phyloP scores from a whole-genome alignment of 2,329 filamentous ascomycete species.

The Colletotrichum navitas region DNA sequence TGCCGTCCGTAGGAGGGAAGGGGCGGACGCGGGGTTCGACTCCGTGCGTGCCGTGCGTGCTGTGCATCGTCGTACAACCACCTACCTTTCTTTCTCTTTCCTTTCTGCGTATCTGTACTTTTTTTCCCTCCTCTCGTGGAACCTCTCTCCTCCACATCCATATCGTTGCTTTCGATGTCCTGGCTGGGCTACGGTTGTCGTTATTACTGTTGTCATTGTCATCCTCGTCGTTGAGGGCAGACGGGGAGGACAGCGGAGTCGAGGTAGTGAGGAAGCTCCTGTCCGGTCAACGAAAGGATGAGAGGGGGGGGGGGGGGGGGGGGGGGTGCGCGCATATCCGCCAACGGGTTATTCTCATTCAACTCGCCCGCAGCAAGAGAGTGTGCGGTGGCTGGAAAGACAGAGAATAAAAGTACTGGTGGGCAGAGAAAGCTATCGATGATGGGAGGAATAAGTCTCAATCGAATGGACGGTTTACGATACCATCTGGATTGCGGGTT shows the following conservation, averaged over 20 bases:
- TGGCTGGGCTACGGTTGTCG: neutral
- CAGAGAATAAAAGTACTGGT: neutral
- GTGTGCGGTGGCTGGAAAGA: neutral
- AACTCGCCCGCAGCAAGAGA: neutral
- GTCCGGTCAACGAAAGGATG: no score
- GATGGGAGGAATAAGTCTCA: neutral
- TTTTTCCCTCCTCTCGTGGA: neutral
- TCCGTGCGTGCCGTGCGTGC: neutral
- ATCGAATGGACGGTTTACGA: constrained; percentile 2
- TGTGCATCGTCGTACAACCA: neutral
- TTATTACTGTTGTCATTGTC: neutral
- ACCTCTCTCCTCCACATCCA: neutral
- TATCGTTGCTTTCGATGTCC: neutral
- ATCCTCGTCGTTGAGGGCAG: neutral
- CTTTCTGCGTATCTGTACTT: neutral
- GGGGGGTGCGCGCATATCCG: neutral
- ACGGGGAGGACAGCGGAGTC: neutral
- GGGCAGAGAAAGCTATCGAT: constrained; percentile 5
- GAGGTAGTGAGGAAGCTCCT: neutral
- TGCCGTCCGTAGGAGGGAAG: neutral
- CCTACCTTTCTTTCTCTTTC: neutral
- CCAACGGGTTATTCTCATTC: neutral
- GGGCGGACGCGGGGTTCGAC: neutral
- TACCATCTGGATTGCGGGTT: neutral
- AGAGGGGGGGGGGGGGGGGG: neutral